Evolutionary conservation across 2,329 filamentous ascomycete genomes (phyloP).

Genomic region (Fusarium pilosicola): DNA sequence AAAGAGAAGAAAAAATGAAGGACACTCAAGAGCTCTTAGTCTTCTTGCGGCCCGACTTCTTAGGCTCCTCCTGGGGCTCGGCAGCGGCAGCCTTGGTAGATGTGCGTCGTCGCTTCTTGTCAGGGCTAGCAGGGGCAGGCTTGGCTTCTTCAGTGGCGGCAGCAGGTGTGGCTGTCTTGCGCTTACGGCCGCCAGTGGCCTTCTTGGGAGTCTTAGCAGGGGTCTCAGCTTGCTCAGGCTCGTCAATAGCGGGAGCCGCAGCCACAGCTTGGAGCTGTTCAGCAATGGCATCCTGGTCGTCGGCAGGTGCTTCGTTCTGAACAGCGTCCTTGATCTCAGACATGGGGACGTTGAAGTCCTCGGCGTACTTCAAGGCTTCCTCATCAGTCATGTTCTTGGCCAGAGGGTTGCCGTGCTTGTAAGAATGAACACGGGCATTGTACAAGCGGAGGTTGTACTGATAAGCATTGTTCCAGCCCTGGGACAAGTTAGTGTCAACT

Average conservation of each 20-base stretch:
- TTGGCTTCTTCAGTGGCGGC: constrained; percentile 54
- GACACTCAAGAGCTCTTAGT: constrained; percentile 53
- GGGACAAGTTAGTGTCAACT: not conserved
- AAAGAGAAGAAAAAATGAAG: constrained; percentile 30
- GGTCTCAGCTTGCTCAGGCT: constrained; percentile 58
- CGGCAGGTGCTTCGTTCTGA: constrained; percentile 45
- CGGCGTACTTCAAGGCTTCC: constrained; percentile 69
- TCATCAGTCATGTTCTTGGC: constrained; percentile 71
- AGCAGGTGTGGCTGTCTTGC: constrained; percentile 64
- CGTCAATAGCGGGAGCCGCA: constrained; percentile 47
- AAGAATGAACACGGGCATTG: constrained; percentile 72
- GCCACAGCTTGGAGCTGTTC: constrained; percentile 65
- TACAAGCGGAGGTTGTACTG: constrained; percentile 74
- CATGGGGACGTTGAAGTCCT: constrained; percentile 65
- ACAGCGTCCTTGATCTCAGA: constrained; percentile 59
- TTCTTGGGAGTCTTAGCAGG: constrained; percentile 69
- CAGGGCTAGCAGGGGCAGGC: constrained; percentile 62
- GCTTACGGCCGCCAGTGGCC: constrained; percentile 61
- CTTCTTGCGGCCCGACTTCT: constrained; percentile 71
- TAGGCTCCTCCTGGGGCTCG: constrained; percentile 66
- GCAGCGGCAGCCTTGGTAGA: constrained; percentile 64
- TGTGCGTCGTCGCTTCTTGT: constrained; percentile 70
- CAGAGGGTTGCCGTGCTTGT: constrained; percentile 67
- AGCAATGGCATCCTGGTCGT: constrained; percentile 67
- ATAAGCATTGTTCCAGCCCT: constrained; percentile 73